phyloP scores from a whole-genome alignment of 495 filamentous ascomycete genomes.

The Monascus purpureus region DNA sequence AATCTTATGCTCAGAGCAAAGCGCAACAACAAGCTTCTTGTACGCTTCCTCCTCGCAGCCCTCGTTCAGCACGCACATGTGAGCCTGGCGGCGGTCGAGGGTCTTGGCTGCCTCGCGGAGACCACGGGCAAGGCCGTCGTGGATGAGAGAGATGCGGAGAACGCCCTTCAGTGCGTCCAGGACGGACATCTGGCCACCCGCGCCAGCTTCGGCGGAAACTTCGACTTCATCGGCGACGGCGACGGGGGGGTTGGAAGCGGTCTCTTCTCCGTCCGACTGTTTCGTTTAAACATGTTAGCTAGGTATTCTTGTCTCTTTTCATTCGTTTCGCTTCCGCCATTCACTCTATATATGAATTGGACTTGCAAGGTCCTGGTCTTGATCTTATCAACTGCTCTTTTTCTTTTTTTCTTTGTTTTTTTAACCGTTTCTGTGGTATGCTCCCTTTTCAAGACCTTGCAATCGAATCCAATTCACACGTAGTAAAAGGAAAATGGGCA shows the following conservation, averaged over 20 bases:
- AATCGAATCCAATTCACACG: too few relatives aligned
- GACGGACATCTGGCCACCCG: constrained; percentile 90
- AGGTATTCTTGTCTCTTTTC: too few relatives aligned
- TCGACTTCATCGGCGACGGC: constrained; percentile 78
- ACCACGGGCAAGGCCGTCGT: constrained; percentile 97
- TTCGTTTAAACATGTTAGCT: background rate
- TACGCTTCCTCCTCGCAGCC: constrained; percentile 98
- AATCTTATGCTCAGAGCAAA: constrained; percentile 98
- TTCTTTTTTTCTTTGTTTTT: background rate
- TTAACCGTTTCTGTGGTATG: background rate
- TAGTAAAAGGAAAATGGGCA: background rate
- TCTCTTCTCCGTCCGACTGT: constrained; percentile 82
- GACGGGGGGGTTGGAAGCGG: constrained; percentile 50
- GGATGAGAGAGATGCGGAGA: constrained; percentile 94
- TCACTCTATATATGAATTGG: too few relatives aligned
- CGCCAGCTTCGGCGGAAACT: constrained; percentile 68
- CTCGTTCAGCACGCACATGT: constrained; percentile 99
- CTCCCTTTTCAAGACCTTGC: too few relatives aligned
- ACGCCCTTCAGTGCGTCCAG: constrained; percentile 95
- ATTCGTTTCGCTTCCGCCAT: too few relatives aligned
- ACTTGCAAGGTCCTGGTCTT: too few relatives aligned
- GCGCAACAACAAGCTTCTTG: constrained; percentile 98
- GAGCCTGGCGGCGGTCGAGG: constrained; percentile 91
- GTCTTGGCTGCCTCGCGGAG: constrained; percentile 96
- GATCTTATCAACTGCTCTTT: too few relatives aligned